Percentiles rank a stretch among this genome's conserved stretches.
These are phyloP conservation scores for Pythium folliculosum DNA, from an alignment of 352 stramenopile genomes.

Conservation along the genomic window DNA sequence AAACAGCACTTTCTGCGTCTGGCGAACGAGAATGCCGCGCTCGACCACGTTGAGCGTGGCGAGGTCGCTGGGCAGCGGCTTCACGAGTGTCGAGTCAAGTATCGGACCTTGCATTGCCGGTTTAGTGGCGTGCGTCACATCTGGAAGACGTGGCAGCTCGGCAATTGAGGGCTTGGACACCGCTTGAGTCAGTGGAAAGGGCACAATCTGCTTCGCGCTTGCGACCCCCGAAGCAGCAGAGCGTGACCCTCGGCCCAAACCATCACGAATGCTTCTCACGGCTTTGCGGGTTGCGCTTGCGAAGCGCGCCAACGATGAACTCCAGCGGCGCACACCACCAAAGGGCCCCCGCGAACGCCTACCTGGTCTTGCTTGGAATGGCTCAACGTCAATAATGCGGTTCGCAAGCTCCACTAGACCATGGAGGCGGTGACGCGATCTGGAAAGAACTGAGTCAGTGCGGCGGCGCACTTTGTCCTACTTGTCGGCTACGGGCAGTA, in stretches of 20 bases:
- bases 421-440: not conserved
- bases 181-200: not conserved
- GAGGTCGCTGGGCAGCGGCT: not conserved
- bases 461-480: not conserved
- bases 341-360: not conserved
- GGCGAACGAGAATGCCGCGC: constrained; percentile 16
- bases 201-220: not conserved
- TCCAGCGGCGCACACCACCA: not conserved
- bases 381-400: not conserved
- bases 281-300: not conserved
- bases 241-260: not conserved
- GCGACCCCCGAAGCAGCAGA: not conserved
- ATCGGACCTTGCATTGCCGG: not conserved
- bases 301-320: not conserved
- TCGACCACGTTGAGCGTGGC: constrained; percentile 16
- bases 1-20: constrained; percentile 31
- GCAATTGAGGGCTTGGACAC: not conserved
- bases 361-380: not conserved
- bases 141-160: not conserved
- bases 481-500: not conserved
- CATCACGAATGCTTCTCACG: not conserved
- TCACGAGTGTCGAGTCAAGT: not conserved
- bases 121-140: not conserved
- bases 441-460: not conserved
- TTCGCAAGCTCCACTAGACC: not conserved